phyloP scores from a whole-genome alignment of 2,329 filamentous ascomycete genomes.

The Ramichloridium luteum region DNA sequence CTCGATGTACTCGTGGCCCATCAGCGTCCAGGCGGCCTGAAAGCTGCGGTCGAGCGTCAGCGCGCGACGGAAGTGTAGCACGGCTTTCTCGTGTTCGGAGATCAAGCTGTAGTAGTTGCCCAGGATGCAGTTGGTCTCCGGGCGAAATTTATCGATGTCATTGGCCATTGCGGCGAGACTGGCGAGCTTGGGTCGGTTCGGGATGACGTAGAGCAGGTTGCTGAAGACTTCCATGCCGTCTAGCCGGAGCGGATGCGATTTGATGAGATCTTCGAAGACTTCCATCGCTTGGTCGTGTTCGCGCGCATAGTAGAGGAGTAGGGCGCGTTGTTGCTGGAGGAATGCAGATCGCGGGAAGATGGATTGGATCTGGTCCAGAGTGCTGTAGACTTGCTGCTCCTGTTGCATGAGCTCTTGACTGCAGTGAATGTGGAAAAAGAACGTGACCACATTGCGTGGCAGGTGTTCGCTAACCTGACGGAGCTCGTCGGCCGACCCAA shows the following conservation, averaged over 20 bases:
- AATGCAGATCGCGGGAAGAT: conserved; percentile 87
- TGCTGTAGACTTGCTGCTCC: conserved; percentile 59
- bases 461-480: conserved; percentile 44
- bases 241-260: conserved; percentile 55
- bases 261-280: conserved; percentile 44
- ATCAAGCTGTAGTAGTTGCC: conserved; percentile 95
- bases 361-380: conserved; percentile 61
- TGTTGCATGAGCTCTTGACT: conserved; percentile 87
- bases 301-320: conserved; percentile 84
- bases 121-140: conserved; percentile 91
- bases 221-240: conserved; percentile 93
- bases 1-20: conserved; percentile 98
- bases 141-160: conserved; percentile 85
- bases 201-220: conserved; percentile 92
- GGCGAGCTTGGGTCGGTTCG: conserved; percentile 73
- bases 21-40: conserved; percentile 90
- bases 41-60: conserved; percentile 82
- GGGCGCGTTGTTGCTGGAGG: conserved; percentile 75
- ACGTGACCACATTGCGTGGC: conserved; percentile 81
- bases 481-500: conserved; percentile 71
- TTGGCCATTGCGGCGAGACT: conserved; percentile 87
- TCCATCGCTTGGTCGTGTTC: conserved; percentile 48
- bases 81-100: conserved; percentile 92
- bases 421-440: conserved; percentile 85
- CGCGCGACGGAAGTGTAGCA: conserved; percentile 92